Percentiles rank a stretch among this genome's conserved stretches.
phyloP scores from a whole-genome alignment of 2,329 filamentous ascomycete genomes.

The Allantophomopsis lycopodina region DNA sequence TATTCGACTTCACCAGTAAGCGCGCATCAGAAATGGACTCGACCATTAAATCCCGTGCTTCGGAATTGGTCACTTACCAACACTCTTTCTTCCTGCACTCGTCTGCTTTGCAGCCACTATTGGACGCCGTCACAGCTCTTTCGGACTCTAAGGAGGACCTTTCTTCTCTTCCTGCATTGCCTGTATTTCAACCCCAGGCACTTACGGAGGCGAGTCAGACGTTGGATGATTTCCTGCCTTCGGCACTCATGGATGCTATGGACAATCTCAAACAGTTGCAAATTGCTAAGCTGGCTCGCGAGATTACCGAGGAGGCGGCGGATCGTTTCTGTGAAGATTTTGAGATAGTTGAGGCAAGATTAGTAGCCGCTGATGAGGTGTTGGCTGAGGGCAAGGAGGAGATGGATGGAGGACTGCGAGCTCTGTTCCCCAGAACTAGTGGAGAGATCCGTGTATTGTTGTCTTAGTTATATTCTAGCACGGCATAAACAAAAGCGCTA shows the following conservation, averaged over 20 bases:
- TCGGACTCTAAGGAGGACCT: slow-evolving; percentile 33
- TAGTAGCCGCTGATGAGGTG: slow-evolving; percentile 43
- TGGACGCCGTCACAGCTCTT: slow-evolving; percentile 34
- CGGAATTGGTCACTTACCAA: slow-evolving; percentile 52
- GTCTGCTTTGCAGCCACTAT: slow-evolving; percentile 59
- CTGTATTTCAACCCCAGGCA: slow-evolving; percentile 41
- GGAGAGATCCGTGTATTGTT: slow-evolving; percentile 20
- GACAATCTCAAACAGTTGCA: slow-evolving; percentile 66
- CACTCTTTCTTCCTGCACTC: slow-evolving; percentile 57
- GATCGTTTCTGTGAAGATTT: slow-evolving; percentile 79
- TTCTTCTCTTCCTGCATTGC: slow-evolving; percentile 42
- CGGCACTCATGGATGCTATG: slow-evolving; percentile 82
- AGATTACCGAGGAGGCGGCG: slow-evolving; percentile 71
- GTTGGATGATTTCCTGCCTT: slow-evolving; percentile 84
- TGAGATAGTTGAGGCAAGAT: slow-evolving; percentile 49
- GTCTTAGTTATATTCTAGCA: slow-evolving; percentile 8
- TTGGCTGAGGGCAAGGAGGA: slow-evolving; percentile 12
- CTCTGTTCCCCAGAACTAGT: slow-evolving; percentile 18
- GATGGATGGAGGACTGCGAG: slow-evolving; percentile 8
- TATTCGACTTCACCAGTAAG: slow-evolving; percentile 49
- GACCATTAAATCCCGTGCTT: slow-evolving; percentile 37
- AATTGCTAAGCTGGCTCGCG: slow-evolving; percentile 56
- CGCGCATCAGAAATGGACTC: slow-evolving; percentile 41
- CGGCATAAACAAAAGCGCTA: no score
- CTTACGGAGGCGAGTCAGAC: slow-evolving; percentile 59